phyloP scores from a whole-genome alignment of 345 rosid species.

The Salix dunnii region DNA sequence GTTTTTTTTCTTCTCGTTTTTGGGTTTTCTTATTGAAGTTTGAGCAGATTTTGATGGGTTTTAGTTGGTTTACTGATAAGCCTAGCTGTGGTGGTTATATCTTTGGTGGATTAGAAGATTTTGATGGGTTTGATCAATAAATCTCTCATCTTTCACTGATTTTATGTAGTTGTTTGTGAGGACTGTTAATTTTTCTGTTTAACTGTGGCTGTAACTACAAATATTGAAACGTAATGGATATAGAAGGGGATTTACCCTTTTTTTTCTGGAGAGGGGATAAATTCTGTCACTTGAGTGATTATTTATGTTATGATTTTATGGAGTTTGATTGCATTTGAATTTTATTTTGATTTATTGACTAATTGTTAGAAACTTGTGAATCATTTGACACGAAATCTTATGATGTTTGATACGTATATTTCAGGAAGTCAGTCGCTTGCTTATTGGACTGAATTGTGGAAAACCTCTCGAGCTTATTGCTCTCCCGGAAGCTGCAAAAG shows the following conservation, averaged over 20 bases:
- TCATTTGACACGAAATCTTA: background rate
- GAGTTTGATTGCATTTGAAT: background rate
- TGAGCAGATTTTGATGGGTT: background rate
- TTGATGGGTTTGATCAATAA: background rate
- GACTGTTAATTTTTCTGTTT: too few relatives aligned
- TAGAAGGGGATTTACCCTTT: too few relatives aligned
- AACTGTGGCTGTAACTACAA: too few relatives aligned
- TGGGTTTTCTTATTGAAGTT: background rate
- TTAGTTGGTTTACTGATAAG: background rate
- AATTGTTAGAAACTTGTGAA: too few relatives aligned
- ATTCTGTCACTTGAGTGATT: background rate
- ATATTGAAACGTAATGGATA: too few relatives aligned
- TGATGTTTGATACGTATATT: conserved; percentile 16
- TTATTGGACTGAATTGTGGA: conserved; percentile 77
- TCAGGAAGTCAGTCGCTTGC: conserved; percentile 82
- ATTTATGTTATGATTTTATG: background rate
- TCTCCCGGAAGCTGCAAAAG: conserved; percentile 50
- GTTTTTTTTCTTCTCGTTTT: background rate
- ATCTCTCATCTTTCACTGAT: too few relatives aligned
- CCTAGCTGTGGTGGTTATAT: background rate
- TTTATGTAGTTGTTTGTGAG: too few relatives aligned
- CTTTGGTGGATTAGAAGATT: background rate
- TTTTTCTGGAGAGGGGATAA: too few relatives aligned
- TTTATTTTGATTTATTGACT: background rate
- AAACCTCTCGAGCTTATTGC: conserved; percentile 41